Conservation (phyloP, 2,329 filamentous ascomycete genomes). For the Colletotrichum chrysophilum region DNA sequence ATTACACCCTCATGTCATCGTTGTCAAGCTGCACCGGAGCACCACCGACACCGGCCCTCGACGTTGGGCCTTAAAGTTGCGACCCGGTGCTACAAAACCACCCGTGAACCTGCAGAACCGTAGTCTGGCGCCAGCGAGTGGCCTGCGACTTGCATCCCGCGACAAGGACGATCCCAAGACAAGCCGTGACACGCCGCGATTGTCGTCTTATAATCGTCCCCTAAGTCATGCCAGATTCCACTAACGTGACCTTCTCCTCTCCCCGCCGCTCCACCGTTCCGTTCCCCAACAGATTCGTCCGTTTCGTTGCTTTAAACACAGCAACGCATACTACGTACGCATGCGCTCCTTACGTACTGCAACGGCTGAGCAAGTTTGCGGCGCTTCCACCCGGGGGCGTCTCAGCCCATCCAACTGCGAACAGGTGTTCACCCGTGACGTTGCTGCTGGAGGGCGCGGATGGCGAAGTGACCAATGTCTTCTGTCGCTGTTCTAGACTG, state of each 20-base stretch:
- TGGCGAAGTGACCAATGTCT: background rate
- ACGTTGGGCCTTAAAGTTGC: background rate
- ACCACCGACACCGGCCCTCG: constrained; percentile 6
- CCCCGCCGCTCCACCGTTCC: constrained; percentile 2
- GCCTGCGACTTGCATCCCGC: constrained; percentile 2
- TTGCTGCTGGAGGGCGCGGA: background rate
- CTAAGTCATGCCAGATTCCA: constrained; percentile 16
- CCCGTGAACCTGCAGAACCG: background rate
- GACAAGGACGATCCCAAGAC: constrained; percentile 20
- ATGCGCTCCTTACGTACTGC: background rate
- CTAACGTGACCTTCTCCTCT: background rate
- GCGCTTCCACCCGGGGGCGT: background rate
- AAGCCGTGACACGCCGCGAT: constrained; percentile 1
- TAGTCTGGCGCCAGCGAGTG: background rate
- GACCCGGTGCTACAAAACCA: background rate
- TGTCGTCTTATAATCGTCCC: constrained; percentile 16
- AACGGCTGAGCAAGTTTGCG: background rate
- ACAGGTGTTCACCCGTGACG: constrained; percentile 3
- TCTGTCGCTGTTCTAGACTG: background rate
- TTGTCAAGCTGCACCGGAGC: background rate
- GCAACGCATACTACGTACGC: background rate
- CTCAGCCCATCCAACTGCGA: background rate
- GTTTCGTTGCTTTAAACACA: background rate
- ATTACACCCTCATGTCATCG: background rate
- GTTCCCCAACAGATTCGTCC: background rate